These are phyloP conservation scores for Pueraria montana DNA, from an alignment of 306 rosid species.

Conservation along the genomic window DNA sequence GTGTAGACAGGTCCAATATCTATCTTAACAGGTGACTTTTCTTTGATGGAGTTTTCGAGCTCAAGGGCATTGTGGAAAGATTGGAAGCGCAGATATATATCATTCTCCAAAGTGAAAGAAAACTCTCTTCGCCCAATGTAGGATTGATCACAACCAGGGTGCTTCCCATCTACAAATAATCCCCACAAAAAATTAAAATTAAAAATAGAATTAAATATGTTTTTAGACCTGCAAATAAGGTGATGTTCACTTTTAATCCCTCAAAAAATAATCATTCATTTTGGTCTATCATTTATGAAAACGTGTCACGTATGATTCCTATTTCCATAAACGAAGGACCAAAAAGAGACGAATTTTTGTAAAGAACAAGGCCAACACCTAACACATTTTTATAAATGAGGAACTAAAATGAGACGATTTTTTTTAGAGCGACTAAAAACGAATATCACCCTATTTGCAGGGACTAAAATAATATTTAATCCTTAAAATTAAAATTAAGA, in stretches of 20 bases:
- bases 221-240: not conserved
- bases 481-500: not conserved
- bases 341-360: not conserved
- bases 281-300: not conserved
- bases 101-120: constrained; percentile 79
- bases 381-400: not conserved
- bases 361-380: not conserved
- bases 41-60: constrained; percentile 79
- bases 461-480: not conserved
- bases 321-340: not conserved
- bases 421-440: not conserved
- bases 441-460: not conserved
- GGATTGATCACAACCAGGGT: constrained; percentile 83
- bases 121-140: constrained; percentile 86
- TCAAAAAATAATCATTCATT: too few relatives aligned
- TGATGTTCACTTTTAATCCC: not conserved
- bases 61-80: constrained; percentile 70
- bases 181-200: constrained; percentile 8
- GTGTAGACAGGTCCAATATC: constrained; percentile 93
- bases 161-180: constrained; percentile 83
- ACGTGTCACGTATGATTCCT: not conserved
- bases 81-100: constrained; percentile 77
- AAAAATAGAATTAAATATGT: not conserved
- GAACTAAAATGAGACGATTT: not conserved
- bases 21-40: constrained; percentile 79